Evolutionary conservation across 352 stramenopile genomes (phyloP), one percentile per base, ranked within the genome.

Genomic region (Phytophthora sansomeana): DNA sequence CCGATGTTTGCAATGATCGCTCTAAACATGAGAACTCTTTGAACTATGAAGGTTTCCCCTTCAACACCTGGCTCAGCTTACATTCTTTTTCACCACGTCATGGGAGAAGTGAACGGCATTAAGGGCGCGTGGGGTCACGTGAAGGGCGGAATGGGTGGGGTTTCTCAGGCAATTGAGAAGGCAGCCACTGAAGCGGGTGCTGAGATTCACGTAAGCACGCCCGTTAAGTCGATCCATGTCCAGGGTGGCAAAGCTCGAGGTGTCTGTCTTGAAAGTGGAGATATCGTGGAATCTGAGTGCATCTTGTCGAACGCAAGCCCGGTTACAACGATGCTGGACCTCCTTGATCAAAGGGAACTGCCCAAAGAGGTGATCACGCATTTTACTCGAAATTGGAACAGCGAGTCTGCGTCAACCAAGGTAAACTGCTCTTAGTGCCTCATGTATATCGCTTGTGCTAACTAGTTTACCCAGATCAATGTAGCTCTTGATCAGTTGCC

Each of bases 61-160:
- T 95, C 83, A 17, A 92, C 85, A 9, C 87, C 89, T 42, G 91
- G 91, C 39, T 97, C 89, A 3, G 91, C 87, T 0, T 97, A 97
- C 60, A 96, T 97, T 43, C 65, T 97, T 17, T 91, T 97, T 24
- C 91, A 97, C 44, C 91, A 97, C 55, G 92, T 97, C 19, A 97
- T 97, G 91, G 91, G 91, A 17, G 91, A 97, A 75, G 85, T 94
- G 16, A 92, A 94, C 39, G 90, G 90, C 17, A 63, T 93, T 9
- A 95, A 96, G 46, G 91, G 91, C 14, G 87, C 88, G 47, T 97
- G 92, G 92, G 87, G 89, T 0, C 92, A 98, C 49, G 89, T 98
- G 24, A 88, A 93, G 64, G 92, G 91, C 6, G 91, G 91, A 6
- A 97, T 97, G 91, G 91, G 91, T 8, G 66, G 70, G 0, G 83